Base-by-base conservation (phyloP, 177 flowering plant genomes). In the Vitis hybrid region DNA sequence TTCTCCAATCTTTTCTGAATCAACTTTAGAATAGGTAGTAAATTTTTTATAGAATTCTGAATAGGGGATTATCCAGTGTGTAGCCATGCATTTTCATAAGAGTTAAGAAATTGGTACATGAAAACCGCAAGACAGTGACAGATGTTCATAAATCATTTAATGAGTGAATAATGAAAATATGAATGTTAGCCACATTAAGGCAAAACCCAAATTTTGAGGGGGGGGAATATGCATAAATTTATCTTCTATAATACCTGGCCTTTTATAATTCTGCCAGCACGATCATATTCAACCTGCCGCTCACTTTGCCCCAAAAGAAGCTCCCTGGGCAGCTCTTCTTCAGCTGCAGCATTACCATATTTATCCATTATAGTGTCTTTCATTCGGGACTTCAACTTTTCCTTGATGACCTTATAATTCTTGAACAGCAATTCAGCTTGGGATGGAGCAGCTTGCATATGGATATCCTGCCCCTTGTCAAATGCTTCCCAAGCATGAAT, bases 401-500 rank as follows among this genome's bases (percentile, higher is more conserved):
- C 96, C 81, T 90, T 90, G 18, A 76, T 85, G 57, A 89, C 77
- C 83, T 84, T 85, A 69, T 72, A 88, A 70, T 90, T 90, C 78
- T 85, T 89, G 56, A 65, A 88, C 12, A 92, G 83, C 63, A 93
- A 73, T 69, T 90, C 97, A 66, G 97, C 97, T 80, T 93, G 98
- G 14, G 98, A 89, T 10, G 98, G 98, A 70, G 96, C 98, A 52
- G 97, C 96, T 77, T 93, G 98, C 91, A 91, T 84, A 71, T 93
- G 98, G 62, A 93, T 78, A 73, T 93, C 98, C 65, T 93, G 95
- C 11, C 98, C 98, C 78, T 93, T 90, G 16, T 89, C 98, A 80
- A 83, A 92, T 65, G 97, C 94, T 72, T 92, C 98, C 90, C 85
- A 83, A 60, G 98, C 84, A 79, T 91, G 97, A 18, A 89, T 70